Conservation (phyloP, 768 basidiomycete species). For the Russula earlei region DNA sequence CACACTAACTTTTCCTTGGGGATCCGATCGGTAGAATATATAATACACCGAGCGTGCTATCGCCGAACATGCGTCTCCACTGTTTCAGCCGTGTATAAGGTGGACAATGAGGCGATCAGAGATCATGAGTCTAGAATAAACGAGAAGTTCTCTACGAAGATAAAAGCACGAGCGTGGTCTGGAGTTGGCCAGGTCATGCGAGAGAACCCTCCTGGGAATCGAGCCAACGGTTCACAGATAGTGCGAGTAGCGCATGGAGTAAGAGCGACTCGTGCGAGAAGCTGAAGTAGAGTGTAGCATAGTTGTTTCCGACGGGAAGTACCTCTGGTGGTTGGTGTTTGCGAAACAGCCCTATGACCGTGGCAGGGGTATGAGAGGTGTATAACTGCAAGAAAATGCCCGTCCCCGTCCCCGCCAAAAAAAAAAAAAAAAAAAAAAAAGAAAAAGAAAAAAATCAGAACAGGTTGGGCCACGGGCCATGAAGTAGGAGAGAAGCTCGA, state of each 20-base stretch:
- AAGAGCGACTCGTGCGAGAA: conserved; percentile 54
- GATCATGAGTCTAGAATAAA: not conserved
- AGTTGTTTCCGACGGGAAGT: conserved; percentile 56
- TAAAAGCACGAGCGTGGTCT: not conserved
- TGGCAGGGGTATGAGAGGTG: conserved; percentile 7
- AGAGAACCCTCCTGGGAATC: conserved; percentile 44
- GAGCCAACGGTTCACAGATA: conserved; percentile 69
- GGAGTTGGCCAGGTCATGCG: not conserved
- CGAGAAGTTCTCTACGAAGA: not conserved
- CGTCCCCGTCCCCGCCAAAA: too few species aligned
- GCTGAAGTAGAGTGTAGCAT: conserved; percentile 53
- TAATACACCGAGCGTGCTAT: conserved; percentile 4
- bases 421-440: not conserved
- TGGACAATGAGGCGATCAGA: conserved; percentile 4
- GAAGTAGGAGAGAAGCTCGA: too few species aligned
- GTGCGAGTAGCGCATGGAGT: conserved; percentile 52
- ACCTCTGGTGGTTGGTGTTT: conserved; percentile 32
- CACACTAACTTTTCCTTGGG: conserved; percentile 1
- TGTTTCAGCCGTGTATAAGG: not conserved
- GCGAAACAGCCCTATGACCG: conserved; percentile 51
- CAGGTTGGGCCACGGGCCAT: not conserved
- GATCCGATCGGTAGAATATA: conserved; percentile 4
- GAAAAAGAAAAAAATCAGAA: not conserved
- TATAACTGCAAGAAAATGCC: conserved; percentile 1
- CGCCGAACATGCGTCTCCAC: conserved; percentile 19